Conservation (phyloP, 2,329 filamentous ascomycete genomes). For the Colletotrichum siamense region DNA sequence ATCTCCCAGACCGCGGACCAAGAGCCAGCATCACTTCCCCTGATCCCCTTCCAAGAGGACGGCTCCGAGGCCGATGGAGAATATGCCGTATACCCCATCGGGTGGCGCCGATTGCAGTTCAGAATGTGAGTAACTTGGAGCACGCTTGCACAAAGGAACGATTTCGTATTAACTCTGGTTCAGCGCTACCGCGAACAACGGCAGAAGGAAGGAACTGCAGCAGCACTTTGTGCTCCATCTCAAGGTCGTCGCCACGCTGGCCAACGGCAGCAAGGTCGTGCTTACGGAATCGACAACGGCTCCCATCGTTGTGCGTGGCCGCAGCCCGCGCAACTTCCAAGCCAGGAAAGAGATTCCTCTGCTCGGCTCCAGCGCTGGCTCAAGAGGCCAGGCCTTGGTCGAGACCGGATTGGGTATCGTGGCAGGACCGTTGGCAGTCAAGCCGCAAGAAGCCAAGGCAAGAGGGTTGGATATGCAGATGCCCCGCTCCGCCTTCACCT, state of each 20-base stretch:
- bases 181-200: conserved; percentile 94
- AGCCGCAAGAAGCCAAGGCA: conserved; percentile 59
- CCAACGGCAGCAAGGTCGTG: conserved; percentile 81
- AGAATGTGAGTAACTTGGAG: conserved; percentile 63
- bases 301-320: conserved; percentile 90
- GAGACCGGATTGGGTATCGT: conserved; percentile 67
- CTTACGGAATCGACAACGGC: conserved; percentile 86
- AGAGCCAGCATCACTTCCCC: conserved; percentile 82
- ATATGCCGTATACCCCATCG: conserved; percentile 88
- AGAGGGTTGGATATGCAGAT: conserved; percentile 59
- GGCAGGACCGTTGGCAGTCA: conserved; percentile 59
- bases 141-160: background rate
- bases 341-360: conserved; percentile 91
- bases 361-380: conserved; percentile 76
- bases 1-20: conserved; percentile 73
- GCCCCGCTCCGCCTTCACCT: conserved; percentile 63
- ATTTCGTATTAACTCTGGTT: background rate
- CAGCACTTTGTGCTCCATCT: conserved; percentile 93
- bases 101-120: conserved; percentile 93
- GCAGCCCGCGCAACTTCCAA: conserved; percentile 94
- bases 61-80: conserved; percentile 71
- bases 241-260: conserved; percentile 82
- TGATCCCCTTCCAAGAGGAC: conserved; percentile 71
- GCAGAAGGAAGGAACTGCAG: conserved; percentile 90
- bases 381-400: conserved; percentile 77